Base-by-base conservation (phyloP, 108 stramenopile genomes). In the Nannochloropsis granulata region DNA sequence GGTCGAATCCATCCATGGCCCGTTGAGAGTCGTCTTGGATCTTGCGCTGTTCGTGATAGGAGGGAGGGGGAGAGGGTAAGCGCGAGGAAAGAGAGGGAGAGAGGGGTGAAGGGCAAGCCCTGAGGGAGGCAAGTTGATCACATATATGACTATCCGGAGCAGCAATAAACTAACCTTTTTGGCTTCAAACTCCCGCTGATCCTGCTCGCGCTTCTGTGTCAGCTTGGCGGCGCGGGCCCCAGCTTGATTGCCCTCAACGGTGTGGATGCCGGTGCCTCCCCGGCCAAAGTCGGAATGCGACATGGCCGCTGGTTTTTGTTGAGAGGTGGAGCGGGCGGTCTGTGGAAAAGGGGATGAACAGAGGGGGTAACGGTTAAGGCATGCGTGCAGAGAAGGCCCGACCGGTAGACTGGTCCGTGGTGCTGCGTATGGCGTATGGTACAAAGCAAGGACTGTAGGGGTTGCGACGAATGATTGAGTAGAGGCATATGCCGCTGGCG, bases 241-340 rank as follows among this genome's bases (percentile, higher is more conserved):
- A 2, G 90, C 88, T 21, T 90, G 45, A 34, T 89, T 90, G 10
- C 90, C 90, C 84, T 91, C 90, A 5, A 87, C 89, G 43, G 90
- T 91, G 83, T 91, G 87, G 44, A 91, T 79, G 45, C 90, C 90
- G 14, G 90, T 87, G 25, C 84, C 89, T 12, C 86, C 90, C 80
- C 88, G 88, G 80, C 78, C 85, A 23, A 88, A 88, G 78, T 82
- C 85, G 79, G 24, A 13, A 24, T 80, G 79, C 24, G 23, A 24
- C 79, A 80, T 80, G 14, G 56, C 56, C 34, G 34, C 34, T 34
- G 34, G 34, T 34, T 34, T 34, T 34, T 1, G 34, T 34, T 34
- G 34, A 34, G 2, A 34, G 2, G 34, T 34, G 34, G 5, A 5
- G 34, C 34, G 34, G 34, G 34, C 34, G 5, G 34, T 34, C 34